Evolutionary conservation across 2,329 filamentous ascomycete species (phyloP), one percentile per base, ranked within the genome.

Genomic region (Drechslerella dactyloides): DNA sequence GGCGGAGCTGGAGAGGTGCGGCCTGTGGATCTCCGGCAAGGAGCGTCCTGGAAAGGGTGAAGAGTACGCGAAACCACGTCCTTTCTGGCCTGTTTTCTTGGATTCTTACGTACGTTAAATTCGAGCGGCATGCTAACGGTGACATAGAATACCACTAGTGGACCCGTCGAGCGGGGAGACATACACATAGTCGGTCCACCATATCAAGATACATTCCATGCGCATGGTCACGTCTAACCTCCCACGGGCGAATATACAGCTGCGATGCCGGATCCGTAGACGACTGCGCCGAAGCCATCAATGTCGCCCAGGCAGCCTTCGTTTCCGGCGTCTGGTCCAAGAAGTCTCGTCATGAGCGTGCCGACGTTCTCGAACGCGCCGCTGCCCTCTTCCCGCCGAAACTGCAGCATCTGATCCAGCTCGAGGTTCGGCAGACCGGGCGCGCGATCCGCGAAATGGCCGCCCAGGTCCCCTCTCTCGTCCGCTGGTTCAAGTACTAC

Each of bases 401-500:
- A 6, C 80, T 90, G 0, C 82, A 84, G 0, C 78, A 80, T 0
- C 82, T 90, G 42, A 87, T 90, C 55, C 78, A 80, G 7, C 81
- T 89, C 2, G 89, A 91, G 78, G 86, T 89, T 6, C 80, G 78
- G 35, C 88, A 90, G 78, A 91, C 88, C 0, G 89, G 89, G 1
- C 85, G 88, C 0, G 85, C 85, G 0, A 81, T 88, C 27, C 85
- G 88, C 24, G 89, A 90, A 78, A 89, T 91, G 87, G 82, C 83
- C 54, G 87, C 88, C 0, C 89, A 90, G 77, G 84, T 89, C 3
- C 85, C 86, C 0, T 86, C 85, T 0, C 81, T 90, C 0, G 83
- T 86, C 0, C 85, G 86, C 48, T 90, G 88, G 88, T 86, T 90
- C 79, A 86, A 85, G 69, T 90, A 90, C 80, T 91, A 88, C 76